Base-by-base conservation (phyloP, 2,329 filamentous ascomycete genomes). In the Aspergillus sp. region DNA sequence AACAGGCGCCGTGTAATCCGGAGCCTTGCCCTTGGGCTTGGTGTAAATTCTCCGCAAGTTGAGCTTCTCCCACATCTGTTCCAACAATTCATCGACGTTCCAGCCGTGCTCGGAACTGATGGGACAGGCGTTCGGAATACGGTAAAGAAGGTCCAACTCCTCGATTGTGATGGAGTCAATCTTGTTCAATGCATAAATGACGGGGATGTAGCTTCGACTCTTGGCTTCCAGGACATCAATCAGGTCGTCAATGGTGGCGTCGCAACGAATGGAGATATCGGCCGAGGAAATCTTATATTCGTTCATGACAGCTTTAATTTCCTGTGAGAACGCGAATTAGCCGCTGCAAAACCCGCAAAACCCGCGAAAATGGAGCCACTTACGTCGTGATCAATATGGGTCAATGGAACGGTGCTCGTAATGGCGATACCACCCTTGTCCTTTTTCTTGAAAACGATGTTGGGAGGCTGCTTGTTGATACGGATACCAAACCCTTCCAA, bases 361-460 rank as follows among this genome's bases (percentile, higher is more conserved):
- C 10, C 15, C 37, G 37, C 37, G 22, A 19, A 9, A 39, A 15
- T 9, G 4, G 17, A 22, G 15, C 10, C 39, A 54, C 69, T 60
- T 60, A 76, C 75, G 64, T 95, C 93, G 58, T 90, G 80, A 67
- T 93, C 88, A 63, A 98, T 95, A 71, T 98, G 89, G 20, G 86
- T 86, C 58, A 98, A 76, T 4, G 90, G 89, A 41, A 93, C 85
- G 2, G 93, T 98, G 71, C 83, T 93, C n/a, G 90, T 95, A 64
- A 98, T 93, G 64, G 88, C 90, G 64, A 98, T 83, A 32, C 93
- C 93, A 59, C 93, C 93, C 74, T 97, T 97, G 72, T 98, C 93
- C 78, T 98, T 98, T 79, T 98, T 98, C 74, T 85, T 94, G 78
- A 96, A 95, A n/a, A 93, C 88, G 63, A 98, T 98, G 68, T 98